phyloP scores from a whole-genome alignment of 768 basidiomycete species.

The Clitopilus passeckerianus region DNA sequence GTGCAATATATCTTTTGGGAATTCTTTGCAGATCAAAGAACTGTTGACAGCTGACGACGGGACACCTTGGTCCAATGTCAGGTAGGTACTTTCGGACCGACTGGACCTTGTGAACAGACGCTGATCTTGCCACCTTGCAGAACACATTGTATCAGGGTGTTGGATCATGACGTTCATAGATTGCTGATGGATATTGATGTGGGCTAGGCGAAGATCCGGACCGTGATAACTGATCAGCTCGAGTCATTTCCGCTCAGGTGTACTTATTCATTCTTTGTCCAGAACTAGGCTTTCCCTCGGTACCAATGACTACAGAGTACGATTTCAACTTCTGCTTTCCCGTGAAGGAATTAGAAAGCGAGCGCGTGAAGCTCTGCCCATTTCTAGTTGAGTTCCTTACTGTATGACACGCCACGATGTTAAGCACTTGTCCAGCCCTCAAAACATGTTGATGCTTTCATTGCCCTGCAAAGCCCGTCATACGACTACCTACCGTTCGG shows the following conservation, averaged over 20 bases:
- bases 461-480: slow-evolving; percentile 29
- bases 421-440: slow-evolving; percentile 28
- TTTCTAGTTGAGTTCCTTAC: slow-evolving; percentile 35
- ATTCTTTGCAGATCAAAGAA: not conserved
- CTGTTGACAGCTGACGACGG: not conserved
- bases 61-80: not conserved
- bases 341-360: slow-evolving; percentile 37
- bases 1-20: not conserved
- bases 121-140: too few species aligned
- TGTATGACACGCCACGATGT: not conserved
- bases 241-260: not conserved
- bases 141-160: too few species aligned
- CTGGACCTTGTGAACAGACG: too few species aligned
- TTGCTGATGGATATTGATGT: too few species aligned
- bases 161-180: too few species aligned
- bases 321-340: slow-evolving; percentile 49
- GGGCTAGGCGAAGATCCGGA: too few species aligned
- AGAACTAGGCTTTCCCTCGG: not conserved
- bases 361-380: slow-evolving; percentile 42
- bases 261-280: too few species aligned
- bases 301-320: slow-evolving; percentile 9
- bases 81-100: too few species aligned
- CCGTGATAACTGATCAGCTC: not conserved
- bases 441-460: slow-evolving; percentile 36
- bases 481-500: slow-evolving; percentile 47